Evolutionary conservation across 2,329 filamentous ascomycete species (phyloP).

Genomic region (Rutstroemia sp.): DNA sequence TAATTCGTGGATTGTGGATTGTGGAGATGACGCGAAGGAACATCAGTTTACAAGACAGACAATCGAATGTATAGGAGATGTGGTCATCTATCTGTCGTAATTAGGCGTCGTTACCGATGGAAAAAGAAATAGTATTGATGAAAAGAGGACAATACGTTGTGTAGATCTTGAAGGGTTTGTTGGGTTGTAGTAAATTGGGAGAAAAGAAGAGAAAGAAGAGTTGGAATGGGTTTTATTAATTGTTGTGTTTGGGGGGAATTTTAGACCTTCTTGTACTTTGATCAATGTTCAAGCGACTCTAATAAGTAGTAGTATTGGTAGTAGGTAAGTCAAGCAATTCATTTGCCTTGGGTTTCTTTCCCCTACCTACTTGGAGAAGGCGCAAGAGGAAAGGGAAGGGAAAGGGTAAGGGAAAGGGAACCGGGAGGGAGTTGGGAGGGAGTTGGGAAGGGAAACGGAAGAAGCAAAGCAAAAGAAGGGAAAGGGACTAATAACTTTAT

Average conservation of each 20-base stretch:
- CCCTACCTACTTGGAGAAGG: neutral
- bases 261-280: neutral
- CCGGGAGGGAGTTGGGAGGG: neutral
- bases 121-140: conserved; percentile 17
- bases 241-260: neutral
- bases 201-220: conserved; percentile 1
- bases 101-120: conserved; percentile 18
- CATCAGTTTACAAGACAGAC: neutral
- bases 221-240: neutral
- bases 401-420: neutral
- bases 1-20: conserved; percentile 4
- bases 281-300: too few species aligned
- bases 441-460: neutral
- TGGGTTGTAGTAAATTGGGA: conserved; percentile 13
- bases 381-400: neutral
- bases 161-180: conserved; percentile 13
- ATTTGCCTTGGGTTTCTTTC: too few species aligned
- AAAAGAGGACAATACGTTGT: conserved; percentile 17
- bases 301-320: too few species aligned
- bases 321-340: too few species aligned
- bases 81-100: conserved; percentile 11
- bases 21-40: conserved; percentile 7
- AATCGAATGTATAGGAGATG: conserved; percentile 8
- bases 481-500: neutral
- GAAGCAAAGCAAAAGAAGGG: conserved; percentile 10